A percentile compares a stretch with the other conserved stretches of the same genome.
These are phyloP conservation scores for Alisma plantagoaquatica DNA, from an alignment of 106 monocot species.

Conservation along the genomic window DNA sequence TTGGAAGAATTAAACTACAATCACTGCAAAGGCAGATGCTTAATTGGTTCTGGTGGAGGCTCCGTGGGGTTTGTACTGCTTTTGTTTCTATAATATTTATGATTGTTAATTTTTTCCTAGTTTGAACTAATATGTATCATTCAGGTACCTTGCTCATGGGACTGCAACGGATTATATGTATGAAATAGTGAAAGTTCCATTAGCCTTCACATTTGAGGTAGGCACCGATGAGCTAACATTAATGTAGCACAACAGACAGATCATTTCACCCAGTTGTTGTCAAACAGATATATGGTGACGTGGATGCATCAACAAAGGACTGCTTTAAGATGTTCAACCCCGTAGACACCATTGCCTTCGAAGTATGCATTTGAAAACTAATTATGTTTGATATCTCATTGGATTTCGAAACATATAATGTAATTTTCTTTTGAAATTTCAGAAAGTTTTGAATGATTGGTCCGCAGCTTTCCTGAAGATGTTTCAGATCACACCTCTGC, in stretches of 20 bases:
- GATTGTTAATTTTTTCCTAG: not conserved
- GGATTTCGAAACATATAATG: not conserved
- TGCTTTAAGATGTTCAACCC: slow-evolving; percentile 99
- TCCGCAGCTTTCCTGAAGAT: slow-evolving; percentile 51
- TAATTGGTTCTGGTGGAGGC: slow-evolving; percentile 86
- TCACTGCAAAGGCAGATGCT: slow-evolving; percentile 58
- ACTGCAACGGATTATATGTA: slow-evolving; percentile 96
- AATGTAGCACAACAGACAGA: no score
- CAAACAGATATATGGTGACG: slow-evolving; percentile 88
- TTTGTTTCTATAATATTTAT: no score
- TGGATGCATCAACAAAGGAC: slow-evolving; percentile 49
- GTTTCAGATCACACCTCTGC: slow-evolving; percentile 35
- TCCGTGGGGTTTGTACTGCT: slow-evolving; percentile 74
- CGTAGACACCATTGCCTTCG: slow-evolving; percentile 43
- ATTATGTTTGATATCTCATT: not conserved
- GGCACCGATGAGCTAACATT: slow-evolving; percentile 9
- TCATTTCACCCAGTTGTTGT: no score
- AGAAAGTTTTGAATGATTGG: slow-evolving; percentile 77
- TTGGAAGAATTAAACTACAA: slow-evolving; percentile 62
- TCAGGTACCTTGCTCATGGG: slow-evolving; percentile 95
- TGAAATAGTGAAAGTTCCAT: slow-evolving; percentile 68
- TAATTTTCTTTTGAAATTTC: slow-evolving; percentile 5
- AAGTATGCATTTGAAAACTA: slow-evolving; percentile 39
- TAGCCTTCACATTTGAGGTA: slow-evolving; percentile 95
- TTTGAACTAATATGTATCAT: no score